Evolutionary conservation across 1,284 basidiomycete species (phyloP), one percentile per base, ranked within the genome.

Genomic region (Trametes sp.): DNA sequence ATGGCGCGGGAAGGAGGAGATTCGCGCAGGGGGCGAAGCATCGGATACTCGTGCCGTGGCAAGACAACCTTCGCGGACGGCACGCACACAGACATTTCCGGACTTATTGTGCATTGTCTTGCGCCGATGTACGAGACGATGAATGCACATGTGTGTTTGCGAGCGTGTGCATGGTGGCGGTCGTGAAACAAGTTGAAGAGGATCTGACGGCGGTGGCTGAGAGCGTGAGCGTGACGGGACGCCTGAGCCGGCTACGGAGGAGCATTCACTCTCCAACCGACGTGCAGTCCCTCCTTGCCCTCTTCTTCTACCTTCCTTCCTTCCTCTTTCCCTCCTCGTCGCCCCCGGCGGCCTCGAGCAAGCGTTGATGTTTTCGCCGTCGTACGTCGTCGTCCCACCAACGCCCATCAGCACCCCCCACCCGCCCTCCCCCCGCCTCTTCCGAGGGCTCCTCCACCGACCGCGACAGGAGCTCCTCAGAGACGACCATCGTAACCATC

Each of bases 401-500:
- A 77, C 79, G 31, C 79, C 81, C 53, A 70, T 69, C 64, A 66
- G 70, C 56, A 59, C 65, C 65, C 65, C 64, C 61, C 49, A 60
- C 63, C 54, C 64, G 54, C 62, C 62, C 71, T 65, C 63, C 53
- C 62, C 62, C 70, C 69, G 70, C 29, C 66, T 70, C 55, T 62
- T 26, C 61, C 69, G 66, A 65, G 61, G 59, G 23, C 67, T 73
- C 44, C 59, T 60, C 66, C 26, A 63, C 67, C 29, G 75, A 75
- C 57, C 74, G 66, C 59, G 77, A 78, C 31, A 79, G 81, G 59
- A 77, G 75, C 69, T 81, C 81, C 0, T 76, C 81, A 0, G 88
- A 89, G 69, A 84, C 87, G 38, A 86, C 89, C 10, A 89, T 92
- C 69, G 86, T 89, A 73, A 87, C 89, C 60, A 93, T 93, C 59